A percentile compares a stretch with the other conserved stretches of the same genome.
Conservation (phyloP, 495 filamentous ascomycete genomes). For the Aspergillus diversus region DNA sequence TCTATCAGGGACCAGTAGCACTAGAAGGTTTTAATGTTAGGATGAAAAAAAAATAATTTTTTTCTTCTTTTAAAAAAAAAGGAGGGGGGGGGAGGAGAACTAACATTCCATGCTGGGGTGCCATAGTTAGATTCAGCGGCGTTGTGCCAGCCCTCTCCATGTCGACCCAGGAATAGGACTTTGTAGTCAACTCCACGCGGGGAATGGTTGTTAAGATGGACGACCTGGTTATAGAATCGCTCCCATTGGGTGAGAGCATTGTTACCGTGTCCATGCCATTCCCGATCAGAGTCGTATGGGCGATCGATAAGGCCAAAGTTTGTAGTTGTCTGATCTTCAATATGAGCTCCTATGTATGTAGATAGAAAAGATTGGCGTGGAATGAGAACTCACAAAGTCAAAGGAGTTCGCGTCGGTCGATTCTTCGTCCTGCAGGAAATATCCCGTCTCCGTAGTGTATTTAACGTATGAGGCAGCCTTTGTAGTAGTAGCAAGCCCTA, state of each 20-base stretch:
- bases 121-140: slow-evolving; percentile 68
- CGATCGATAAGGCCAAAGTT: slow-evolving; percentile 71
- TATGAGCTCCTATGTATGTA: neutral
- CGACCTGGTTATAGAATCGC: slow-evolving; percentile 62
- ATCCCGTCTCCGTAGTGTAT: slow-evolving; percentile 68
- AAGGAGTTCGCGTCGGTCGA: slow-evolving; percentile 65
- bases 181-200: slow-evolving; percentile 60
- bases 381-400: slow-evolving; percentile 58
- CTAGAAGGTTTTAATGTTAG: slow-evolving; percentile 32
- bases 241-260: slow-evolving; percentile 65
- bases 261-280: slow-evolving; percentile 31
- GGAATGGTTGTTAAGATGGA: slow-evolving; percentile 54
- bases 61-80: slow-evolving; percentile 1
- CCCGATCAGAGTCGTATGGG: slow-evolving; percentile 53
- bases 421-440: slow-evolving; percentile 71
- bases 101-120: slow-evolving; percentile 67
- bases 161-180: slow-evolving; percentile 69
- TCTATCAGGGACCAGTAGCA: slow-evolving; percentile 74
- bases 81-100: slow-evolving; percentile 25
- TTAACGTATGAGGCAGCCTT: slow-evolving; percentile 43
- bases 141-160: slow-evolving; percentile 74
- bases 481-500: slow-evolving; percentile 29
- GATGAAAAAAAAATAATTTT: neutral
- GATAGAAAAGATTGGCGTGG: neutral
- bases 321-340: slow-evolving; percentile 47